These are phyloP conservation scores for Colletotrichum sp. DNA, from an alignment of 2,329 filamentous ascomycete genomes.

Conservation along the genomic window DNA sequence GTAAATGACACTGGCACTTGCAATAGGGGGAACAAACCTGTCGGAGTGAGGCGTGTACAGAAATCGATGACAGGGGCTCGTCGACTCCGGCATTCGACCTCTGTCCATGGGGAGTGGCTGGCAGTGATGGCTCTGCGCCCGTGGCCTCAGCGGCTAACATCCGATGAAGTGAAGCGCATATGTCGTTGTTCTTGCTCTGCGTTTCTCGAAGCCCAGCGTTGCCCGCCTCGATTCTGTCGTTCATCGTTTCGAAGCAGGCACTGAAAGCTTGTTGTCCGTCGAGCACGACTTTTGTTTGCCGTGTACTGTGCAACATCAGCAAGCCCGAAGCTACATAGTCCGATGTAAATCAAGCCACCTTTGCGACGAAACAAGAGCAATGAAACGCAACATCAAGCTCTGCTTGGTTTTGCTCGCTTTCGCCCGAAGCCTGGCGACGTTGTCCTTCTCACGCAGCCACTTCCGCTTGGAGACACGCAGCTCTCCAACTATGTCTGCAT, in stretches of 20 bases:
- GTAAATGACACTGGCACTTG: constrained; percentile 3
- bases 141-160: neutral
- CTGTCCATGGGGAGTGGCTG: neutral
- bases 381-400: neutral
- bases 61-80: neutral
- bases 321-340: neutral
- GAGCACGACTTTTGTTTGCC: neutral
- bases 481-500: neutral
- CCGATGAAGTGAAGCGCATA: neutral
- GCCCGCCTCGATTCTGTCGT: neutral
- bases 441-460: neutral
- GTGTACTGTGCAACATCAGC: neutral
- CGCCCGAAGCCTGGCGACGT: neutral
- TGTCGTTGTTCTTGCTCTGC: neutral
- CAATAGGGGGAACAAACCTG: neutral
- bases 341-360: neutral
- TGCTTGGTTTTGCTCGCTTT: neutral
- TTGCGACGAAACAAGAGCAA: neutral
- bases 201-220: neutral
- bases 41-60: neutral
- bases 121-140: neutral
- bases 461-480: neutral
- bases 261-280: neutral
- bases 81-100: neutral
- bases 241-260: neutral